Evolutionary conservation across 2,329 filamentous ascomycete species (phyloP).

Genomic region (Aspergillaceae sp.): DNA sequence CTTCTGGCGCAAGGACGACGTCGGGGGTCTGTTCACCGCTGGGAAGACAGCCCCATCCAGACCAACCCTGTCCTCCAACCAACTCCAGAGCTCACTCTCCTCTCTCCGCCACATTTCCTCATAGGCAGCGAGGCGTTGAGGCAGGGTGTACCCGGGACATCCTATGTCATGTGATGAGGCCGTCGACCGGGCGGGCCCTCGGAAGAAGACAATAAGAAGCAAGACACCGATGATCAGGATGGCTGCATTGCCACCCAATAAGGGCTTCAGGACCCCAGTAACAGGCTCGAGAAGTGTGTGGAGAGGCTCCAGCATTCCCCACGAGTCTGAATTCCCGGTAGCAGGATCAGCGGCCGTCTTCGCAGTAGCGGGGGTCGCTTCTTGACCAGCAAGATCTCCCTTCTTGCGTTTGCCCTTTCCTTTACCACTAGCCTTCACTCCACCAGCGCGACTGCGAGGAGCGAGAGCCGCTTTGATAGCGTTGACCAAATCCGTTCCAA

Average conservation of each 20-base stretch:
- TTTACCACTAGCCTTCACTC: slow-evolving; percentile 43
- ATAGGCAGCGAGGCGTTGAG: slow-evolving; percentile 71
- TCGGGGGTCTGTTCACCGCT: slow-evolving; percentile 16
- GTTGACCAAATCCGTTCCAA: slow-evolving; percentile 70
- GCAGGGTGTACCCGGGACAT: slow-evolving; percentile 35
- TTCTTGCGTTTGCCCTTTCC: slow-evolving; percentile 54
- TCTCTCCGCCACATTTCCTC: slow-evolving; percentile 88
- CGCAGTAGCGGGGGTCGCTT: slow-evolving; percentile 38
- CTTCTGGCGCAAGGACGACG: slow-evolving; percentile 37
- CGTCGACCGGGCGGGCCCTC: slow-evolving; percentile 31
- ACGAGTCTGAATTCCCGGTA: slow-evolving; percentile 44
- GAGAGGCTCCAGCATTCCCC: slow-evolving; percentile 76
- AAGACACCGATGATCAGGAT: slow-evolving; percentile 66
- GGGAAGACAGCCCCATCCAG: slow-evolving; percentile 49
- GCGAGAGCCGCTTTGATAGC: slow-evolving; percentile 65
- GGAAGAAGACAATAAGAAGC: slow-evolving; percentile 66
- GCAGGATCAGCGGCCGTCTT: slow-evolving; percentile 31
- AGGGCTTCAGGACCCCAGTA: slow-evolving; percentile 57
- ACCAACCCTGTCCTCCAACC: slow-evolving; percentile 79
- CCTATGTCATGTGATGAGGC: slow-evolving; percentile 29
- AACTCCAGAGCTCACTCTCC: slow-evolving; percentile 84
- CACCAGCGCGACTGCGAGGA: slow-evolving; percentile 48
- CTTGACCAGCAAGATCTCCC: slow-evolving; percentile 34
- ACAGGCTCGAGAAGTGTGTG: slow-evolving; percentile 62
- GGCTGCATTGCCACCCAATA: slow-evolving; percentile 69